Base-by-base conservation (phyloP, 2,329 filamentous ascomycete species). In the Pseudopyrenochaeta lycopersici region DNA sequence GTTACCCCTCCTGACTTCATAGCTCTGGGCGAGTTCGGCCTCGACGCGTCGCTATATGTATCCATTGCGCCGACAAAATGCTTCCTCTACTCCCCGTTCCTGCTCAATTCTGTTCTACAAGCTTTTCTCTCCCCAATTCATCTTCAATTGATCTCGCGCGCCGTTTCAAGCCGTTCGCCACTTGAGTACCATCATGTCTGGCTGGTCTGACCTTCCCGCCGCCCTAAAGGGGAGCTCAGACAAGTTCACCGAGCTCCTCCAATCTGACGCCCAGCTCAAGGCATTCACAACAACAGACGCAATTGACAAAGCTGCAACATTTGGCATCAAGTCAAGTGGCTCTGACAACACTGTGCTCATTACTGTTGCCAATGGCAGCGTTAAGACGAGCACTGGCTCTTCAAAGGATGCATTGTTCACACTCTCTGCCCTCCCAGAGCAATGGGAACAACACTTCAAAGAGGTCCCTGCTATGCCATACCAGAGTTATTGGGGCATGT, bases 371-470 rank as follows among this genome's bases (percentile, higher is more conserved):
- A 74, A 73, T 44, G 71, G 68, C 45, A 67, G 61, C 33, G 72
- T 59, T 11, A 63, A 66, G 46, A 67, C 63, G 7, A 67, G 58
- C 33, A 58, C 64, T 0, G 72, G 73, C 12, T 56, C 63, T 5
- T 45, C 69, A 4, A 71, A 73, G 43, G 72, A 74, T 51, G 69
- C 71, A 1, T 38, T 72, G 0, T 81, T 80, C 59, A 72, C 67
- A 0, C 71, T 81, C 3, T 74, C 71, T 17, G 78, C 78, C 10
- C 64, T 77, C 2, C 76, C 78, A 2, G 76, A 80, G 54, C 77
- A 81, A 67, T 81, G 78, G 78, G 73, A 79, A 58, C 69, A 78
- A 41, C 78, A 78, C 64, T 79, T 80, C 70, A 74, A 79, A 52
- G 68, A 72, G 30, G 75, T 78, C 1, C 78, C 78, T 4, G 74